Percentiles rank a stretch among this genome's conserved stretches.
Evolutionary conservation across 805 yeast species (phyloP).

Genomic region (Tetrapisispora nanseiensis): DNA sequence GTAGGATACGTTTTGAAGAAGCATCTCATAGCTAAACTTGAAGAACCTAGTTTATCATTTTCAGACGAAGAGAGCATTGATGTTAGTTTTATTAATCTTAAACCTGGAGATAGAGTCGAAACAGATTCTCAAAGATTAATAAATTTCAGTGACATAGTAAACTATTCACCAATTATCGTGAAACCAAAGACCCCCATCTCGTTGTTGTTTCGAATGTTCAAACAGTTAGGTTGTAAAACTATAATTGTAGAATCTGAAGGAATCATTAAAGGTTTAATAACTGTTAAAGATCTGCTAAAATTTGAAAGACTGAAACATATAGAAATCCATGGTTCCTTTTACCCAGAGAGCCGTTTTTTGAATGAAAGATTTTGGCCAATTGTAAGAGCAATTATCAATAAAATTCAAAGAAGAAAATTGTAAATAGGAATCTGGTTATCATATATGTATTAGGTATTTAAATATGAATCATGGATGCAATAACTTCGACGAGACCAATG

Average conservation of each 20-base stretch:
- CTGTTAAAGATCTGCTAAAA: constrained; percentile 72
- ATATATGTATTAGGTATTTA: no score
- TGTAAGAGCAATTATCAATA: constrained; percentile 10
- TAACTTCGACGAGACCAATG: no score
- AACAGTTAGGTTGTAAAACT: constrained; percentile 69
- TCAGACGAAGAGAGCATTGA: constrained; percentile 21
- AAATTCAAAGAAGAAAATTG: neutral
- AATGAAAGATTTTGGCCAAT: constrained; percentile 20
- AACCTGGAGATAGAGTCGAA: neutral
- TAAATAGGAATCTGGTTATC: neutral
- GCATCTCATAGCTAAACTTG: constrained; percentile 16
- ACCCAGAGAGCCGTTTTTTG: constrained; percentile 15
- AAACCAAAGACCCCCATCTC: constrained; percentile 46
- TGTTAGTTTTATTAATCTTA: neutral
- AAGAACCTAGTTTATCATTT: constrained; percentile 10
- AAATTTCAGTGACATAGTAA: constrained; percentile 24
- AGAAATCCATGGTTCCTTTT: constrained; percentile 23
- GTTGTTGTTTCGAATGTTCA: constrained; percentile 55
- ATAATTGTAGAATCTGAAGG: constrained; percentile 60
- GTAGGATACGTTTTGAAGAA: constrained; percentile 25
- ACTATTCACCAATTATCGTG: constrained; percentile 54
- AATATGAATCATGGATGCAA: no score
- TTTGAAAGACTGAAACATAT: constrained; percentile 37
- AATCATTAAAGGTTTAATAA: constrained; percentile 58
- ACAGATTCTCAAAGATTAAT: neutral